phyloP scores from a whole-genome alignment of 208 protist species.

The Leishmania braziliensis region DNA sequence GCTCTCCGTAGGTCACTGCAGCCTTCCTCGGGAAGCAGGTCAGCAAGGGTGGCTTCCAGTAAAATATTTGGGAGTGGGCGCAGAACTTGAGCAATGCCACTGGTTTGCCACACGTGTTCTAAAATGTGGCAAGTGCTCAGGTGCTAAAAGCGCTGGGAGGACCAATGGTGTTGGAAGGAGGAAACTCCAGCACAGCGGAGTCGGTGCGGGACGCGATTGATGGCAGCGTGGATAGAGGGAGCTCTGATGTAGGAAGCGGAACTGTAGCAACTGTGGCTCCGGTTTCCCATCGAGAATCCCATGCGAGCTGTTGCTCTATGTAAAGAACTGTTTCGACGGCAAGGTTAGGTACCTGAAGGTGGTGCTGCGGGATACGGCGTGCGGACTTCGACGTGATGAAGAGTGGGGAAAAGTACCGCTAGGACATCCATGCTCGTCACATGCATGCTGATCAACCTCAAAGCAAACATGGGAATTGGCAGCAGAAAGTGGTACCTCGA shows the following conservation, averaged over 20 bases:
- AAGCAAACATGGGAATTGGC: constrained; percentile 64
- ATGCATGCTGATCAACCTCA: constrained; percentile 67
- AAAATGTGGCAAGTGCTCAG: constrained; percentile 59
- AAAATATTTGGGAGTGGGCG: constrained; percentile 48
- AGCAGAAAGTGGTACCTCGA: constrained; percentile 60
- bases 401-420: constrained; percentile 66
- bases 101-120: constrained; percentile 61
- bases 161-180: too few species aligned
- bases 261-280: constrained; percentile 51
- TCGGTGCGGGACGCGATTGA: neutral
- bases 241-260: constrained; percentile 29
- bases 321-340: constrained; percentile 44
- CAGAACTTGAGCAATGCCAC: constrained; percentile 68
- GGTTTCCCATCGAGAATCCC: constrained; percentile 53
- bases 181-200: neutral
- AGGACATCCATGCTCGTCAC: constrained; percentile 72
- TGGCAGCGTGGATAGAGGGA: constrained; percentile 3
- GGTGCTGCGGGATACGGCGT: constrained; percentile 55
- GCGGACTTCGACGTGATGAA: constrained; percentile 73
- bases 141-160: too few species aligned
- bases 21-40: constrained; percentile 70
- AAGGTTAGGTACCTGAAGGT: constrained; percentile 71
- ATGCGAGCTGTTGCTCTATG: constrained; percentile 74
- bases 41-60: constrained; percentile 26
- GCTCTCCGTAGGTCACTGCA: constrained; percentile 44